These are phyloP conservation scores for Hymenoscyphus scutula DNA, from an alignment of 2,329 filamentous ascomycete species.

Conservation along the genomic window DNA sequence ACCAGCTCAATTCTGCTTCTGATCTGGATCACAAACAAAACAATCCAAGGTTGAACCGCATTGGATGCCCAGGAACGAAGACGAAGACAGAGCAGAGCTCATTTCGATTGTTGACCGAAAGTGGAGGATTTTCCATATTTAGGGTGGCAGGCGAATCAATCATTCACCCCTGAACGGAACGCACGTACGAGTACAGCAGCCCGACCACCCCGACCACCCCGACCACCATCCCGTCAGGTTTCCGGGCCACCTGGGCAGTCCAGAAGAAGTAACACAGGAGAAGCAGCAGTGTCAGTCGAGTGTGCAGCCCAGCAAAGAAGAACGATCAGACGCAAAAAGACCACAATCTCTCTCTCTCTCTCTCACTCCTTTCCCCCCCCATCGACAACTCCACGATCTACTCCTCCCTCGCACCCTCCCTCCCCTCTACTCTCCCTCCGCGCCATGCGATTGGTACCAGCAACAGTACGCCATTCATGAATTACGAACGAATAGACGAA, in stretches of 20 bases:
- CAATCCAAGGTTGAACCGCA: not conserved
- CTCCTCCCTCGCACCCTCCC: not conserved
- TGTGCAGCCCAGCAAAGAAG: not conserved
- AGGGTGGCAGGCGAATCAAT: constrained; percentile 1
- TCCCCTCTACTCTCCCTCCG: not conserved
- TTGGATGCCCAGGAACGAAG: not conserved
- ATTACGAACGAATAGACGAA: constrained; percentile 2
- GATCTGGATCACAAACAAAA: too few species aligned
- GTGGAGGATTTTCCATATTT: not conserved
- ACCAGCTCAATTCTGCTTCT: too few species aligned
- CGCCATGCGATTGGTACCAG: constrained; percentile 1
- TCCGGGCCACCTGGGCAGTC: too few species aligned
- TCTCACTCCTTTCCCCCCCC: too few species aligned
- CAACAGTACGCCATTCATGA: not conserved
- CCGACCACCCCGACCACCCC: too few species aligned
- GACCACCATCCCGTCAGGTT: too few species aligned
- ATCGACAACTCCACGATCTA: not conserved
- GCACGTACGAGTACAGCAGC: not conserved
- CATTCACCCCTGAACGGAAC: constrained; percentile 1
- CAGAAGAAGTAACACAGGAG: not conserved
- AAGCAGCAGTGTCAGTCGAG: too few species aligned
- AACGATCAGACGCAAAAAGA: not conserved
- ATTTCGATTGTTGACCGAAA: not conserved
- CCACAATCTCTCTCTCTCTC: not conserved
- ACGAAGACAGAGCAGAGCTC: not conserved